Base-by-base conservation (phyloP, 352 stramenopile genomes). In the Phytophthora macrochlamydospora region DNA sequence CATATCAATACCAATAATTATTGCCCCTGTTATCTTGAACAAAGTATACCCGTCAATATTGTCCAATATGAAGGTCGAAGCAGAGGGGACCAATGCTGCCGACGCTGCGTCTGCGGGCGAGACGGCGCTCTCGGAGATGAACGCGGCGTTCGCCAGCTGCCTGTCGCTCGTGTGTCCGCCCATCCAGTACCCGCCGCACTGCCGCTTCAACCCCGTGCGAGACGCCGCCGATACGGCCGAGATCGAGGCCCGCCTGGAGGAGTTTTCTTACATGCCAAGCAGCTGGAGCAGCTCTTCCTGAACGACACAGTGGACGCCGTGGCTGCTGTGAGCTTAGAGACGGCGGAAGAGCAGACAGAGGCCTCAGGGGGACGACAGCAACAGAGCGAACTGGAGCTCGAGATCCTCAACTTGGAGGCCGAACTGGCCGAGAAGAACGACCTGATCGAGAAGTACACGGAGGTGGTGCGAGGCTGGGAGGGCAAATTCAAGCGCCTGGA, bases 361-460 rank as follows among this genome's bases (percentile, higher is more conserved):
- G 51, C 2, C 7, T 48, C 37, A 3, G 51, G 52, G 5, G 65
- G 42, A 5, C 44, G 46, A 28, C 60, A 75, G 54, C 65, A 80
- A 38, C 73, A 71, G 49, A 76, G 73, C 65, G 85, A 93, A 28
- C 67, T 94, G 42, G 86, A 92, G 70, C 67, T 81, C 35, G 86
- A 94, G 75, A 88, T 94, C 45, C 62, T 87, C 43, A 78, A 89
- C 53, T 65, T 94, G 6, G 86, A 94, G 61, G 75, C 75, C 51
- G 86, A 94, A 55, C 67, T 94, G 53, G 78, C 65, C 7, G 86
- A 94, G 73, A 94, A 94, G 69, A 92, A 91, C 73, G 86, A 94
- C 42, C 59, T 94, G 50, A 87, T 94, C 43, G 86, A 94, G 14
- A 94, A 94, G 61, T 94, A 94, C 69, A 74, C 71, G 55, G 86